phyloP scores from a whole-genome alignment of 2,329 filamentous ascomycete genomes.

The Stachybotrys chartarum region DNA sequence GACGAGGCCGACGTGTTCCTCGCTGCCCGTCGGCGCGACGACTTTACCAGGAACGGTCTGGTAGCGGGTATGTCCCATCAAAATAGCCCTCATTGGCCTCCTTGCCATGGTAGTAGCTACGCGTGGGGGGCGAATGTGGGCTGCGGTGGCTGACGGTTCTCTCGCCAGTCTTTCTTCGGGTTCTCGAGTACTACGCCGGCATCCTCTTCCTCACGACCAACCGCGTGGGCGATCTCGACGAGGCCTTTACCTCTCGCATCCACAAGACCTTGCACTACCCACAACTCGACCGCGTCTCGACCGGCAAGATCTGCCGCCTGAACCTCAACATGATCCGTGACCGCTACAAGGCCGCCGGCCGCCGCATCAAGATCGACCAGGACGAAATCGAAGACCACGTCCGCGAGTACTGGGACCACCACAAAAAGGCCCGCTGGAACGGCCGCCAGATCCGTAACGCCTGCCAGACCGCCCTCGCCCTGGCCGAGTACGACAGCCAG shows the following conservation, averaged over 20 bases:
- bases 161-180: slow-evolving; percentile 29
- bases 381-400: background rate
- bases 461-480: background rate
- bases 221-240: slow-evolving; percentile 33
- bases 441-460: background rate
- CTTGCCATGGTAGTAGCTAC: background rate
- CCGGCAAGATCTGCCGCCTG: background rate
- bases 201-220: slow-evolving; percentile 38
- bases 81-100: background rate
- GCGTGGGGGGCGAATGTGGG: background rate
- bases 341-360: background rate
- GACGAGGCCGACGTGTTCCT: slow-evolving; percentile 16
- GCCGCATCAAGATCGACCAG: background rate
- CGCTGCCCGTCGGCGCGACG: slow-evolving; percentile 3
- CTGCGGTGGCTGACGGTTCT: no score
- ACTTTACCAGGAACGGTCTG: slow-evolving; percentile 12
- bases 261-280: slow-evolving; percentile 28
- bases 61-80: slow-evolving; percentile 8
- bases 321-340: background rate
- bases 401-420: background rate
- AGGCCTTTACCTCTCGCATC: slow-evolving; percentile 33
- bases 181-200: slow-evolving; percentile 32
- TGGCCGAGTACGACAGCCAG: background rate
- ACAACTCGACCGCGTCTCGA: background rate
- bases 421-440: background rate